Conservation (phyloP, 2,329 filamentous ascomycete species). For the Neurospora crassa region DNA sequence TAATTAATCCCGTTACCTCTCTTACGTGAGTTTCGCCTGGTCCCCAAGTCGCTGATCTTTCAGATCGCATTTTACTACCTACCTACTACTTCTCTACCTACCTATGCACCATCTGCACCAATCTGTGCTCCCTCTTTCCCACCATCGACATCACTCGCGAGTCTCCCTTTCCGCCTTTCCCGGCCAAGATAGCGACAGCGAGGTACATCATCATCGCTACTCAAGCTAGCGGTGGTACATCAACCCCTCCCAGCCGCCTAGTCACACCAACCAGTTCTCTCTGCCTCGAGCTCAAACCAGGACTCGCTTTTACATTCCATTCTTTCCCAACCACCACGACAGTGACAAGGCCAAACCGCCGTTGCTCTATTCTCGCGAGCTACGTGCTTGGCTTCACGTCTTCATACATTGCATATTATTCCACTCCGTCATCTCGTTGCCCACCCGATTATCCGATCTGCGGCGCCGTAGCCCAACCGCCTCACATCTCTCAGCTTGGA, state of each 20-base stretch:
- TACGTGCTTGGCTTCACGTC: background rate
- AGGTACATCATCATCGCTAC: background rate
- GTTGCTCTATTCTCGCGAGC: background rate
- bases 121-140: background rate
- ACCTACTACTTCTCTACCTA: background rate
- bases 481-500: constrained; percentile 3
- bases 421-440: background rate
- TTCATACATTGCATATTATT: background rate
- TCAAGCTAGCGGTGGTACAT: background rate
- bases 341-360: background rate
- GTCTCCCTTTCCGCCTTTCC: background rate
- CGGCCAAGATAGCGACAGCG: background rate
- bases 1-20: background rate
- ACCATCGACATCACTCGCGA: background rate
- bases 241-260: background rate
- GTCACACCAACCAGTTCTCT: background rate
- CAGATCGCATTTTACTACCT: background rate
- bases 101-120: background rate
- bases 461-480: background rate
- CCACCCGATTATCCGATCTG: background rate
- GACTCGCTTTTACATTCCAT: background rate
- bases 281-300: background rate
- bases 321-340: background rate
- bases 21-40: background rate
- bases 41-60: background rate